Base-by-base conservation (phyloP, 345 rosid genomes). In the Turritis glabra region DNA sequence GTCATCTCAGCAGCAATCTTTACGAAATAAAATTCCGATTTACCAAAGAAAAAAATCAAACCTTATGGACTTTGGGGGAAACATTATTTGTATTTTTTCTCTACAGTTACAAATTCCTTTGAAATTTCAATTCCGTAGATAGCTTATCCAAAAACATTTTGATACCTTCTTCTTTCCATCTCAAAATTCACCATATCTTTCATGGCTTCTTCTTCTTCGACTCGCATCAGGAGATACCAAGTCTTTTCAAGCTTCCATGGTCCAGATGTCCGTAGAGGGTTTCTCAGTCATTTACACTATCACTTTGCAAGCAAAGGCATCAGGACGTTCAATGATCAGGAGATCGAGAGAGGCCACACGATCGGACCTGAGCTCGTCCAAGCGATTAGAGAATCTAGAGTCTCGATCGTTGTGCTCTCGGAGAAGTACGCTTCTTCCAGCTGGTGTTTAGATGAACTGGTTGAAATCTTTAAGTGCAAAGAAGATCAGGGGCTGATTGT, bases 191-290 rank as follows among this genome's bases (percentile, higher is more conserved):
- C n/a, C n/a, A n/a, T n/a, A n/a, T n/a, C n/a, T n/a, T n/a, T n/a
- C n/a, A n/a, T n/a, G n/a, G n/a, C 44, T 50, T 44, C 40, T 44
- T 64, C 55, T 30, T 66, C 15, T 65, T 32, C 13, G 7, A 8
- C 32, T 51, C 12, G 1, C 23, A 23, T 14, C 3, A 50, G 6
- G 19, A 67, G 60, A 33, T 67, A 50, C 15, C 56, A 64, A 18
- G 69, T 64, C 29, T 64, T 46, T 35, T 13, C 69, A 1, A 64
- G 69, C 8, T 64, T 67, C 25, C 58, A 52, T 1, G 71, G 60
- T 4, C 21, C 32, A 67, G 71, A 67, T 35, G 60, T 67, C 2
- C 71, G 71, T 5, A 67, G 3, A 47, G 25, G 13, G 5, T 47
- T 47, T 47, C 58, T 53, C 58, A 53, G 32, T 14, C 58, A 53